phyloP scores from a whole-genome alignment of 2,329 filamentous ascomycete genomes.

The Aspergillus pseudoterreus region DNA sequence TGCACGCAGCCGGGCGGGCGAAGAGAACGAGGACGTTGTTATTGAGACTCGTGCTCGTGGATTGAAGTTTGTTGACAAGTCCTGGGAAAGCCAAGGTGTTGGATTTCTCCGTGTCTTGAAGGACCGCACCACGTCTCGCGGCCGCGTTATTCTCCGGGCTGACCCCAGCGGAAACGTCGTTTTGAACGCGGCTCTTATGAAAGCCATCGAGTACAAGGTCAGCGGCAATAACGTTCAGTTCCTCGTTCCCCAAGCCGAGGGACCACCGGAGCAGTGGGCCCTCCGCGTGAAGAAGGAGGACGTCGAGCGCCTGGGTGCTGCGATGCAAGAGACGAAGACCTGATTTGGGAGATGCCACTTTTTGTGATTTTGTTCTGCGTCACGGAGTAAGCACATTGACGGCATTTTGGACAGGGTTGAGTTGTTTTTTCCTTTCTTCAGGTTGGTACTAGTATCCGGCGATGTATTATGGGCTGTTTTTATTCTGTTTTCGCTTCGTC shows the following conservation, averaged over 20 bases:
- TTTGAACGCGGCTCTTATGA: conserved; percentile 65
- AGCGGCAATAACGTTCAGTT: conserved; percentile 45
- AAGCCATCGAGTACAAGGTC: conserved; percentile 60
- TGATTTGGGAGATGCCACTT: conserved; percentile 5
- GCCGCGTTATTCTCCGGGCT: conserved; percentile 68
- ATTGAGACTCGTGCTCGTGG: conserved; percentile 70
- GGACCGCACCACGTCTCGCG: conserved; percentile 64
- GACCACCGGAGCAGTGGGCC: conserved; percentile 66
- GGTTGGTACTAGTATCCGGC: conserved; percentile 5
- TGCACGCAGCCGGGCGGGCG: conserved; percentile 61
- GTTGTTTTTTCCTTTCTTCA: conserved; percentile 4
- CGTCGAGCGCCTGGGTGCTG: conserved; percentile 9
- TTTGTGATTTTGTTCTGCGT: not conserved
- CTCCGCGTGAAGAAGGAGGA: conserved; percentile 58
- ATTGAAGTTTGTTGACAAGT: conserved; percentile 54
- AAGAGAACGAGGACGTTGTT: conserved; percentile 68
- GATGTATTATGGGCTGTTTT: conserved; percentile 15
- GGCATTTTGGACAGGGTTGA: conserved; percentile 9
- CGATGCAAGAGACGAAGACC: conserved; percentile 20
- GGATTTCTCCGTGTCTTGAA: conserved; percentile 70
- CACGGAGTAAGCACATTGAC: conserved; percentile 13
- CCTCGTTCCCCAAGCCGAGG: conserved; percentile 52
- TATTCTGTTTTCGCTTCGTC: conserved; percentile 1
- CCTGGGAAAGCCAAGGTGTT: conserved; percentile 67
- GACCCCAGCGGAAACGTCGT: conserved; percentile 71